phyloP scores from a whole-genome alignment of 2,329 filamentous ascomycete genomes.

The Fusarium buharicum region DNA sequence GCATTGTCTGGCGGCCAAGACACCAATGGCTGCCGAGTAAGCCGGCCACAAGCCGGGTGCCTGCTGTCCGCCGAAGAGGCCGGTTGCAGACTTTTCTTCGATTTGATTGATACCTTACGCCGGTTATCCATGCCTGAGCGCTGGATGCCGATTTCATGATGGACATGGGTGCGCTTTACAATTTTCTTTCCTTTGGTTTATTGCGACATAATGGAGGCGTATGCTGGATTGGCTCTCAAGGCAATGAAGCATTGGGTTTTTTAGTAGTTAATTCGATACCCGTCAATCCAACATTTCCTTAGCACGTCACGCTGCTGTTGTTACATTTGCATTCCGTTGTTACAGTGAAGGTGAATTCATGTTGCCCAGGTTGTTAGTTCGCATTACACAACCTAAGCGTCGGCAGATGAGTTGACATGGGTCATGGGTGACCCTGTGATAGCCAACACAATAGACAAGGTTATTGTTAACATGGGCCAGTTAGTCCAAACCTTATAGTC shows the following conservation, averaged over 20 bases:
- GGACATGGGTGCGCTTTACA: constrained; percentile 25
- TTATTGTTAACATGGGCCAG: too few species aligned
- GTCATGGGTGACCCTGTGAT: not conserved
- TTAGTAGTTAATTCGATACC: constrained; percentile 48
- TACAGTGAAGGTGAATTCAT: not conserved
- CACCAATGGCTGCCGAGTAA: constrained; percentile 35
- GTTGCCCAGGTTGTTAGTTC: not conserved
- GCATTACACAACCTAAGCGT: not conserved
- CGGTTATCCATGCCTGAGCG: constrained; percentile 29
- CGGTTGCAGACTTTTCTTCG: constrained; percentile 25
- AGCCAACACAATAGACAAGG: too few species aligned
- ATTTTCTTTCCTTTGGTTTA: constrained; percentile 35
- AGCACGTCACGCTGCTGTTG: constrained; percentile 6
- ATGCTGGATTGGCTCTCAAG: constrained; percentile 42
- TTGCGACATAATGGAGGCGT: constrained; percentile 36
- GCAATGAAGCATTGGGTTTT: constrained; percentile 43
- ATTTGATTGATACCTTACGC: constrained; percentile 39
- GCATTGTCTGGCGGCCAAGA: constrained; percentile 32
- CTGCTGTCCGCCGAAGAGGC: constrained; percentile 8
- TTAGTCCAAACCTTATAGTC: not conserved
- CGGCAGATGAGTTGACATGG: constrained; percentile 26
- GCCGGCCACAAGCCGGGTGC: constrained; percentile 18
- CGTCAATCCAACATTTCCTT: constrained; percentile 44
- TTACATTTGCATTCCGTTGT: not conserved
- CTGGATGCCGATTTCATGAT: constrained; percentile 37